Evolutionary conservation across 176 grass and related monocot species (phyloP), one percentile per base, ranked within the genome.

Genomic region (Carex littledalei): DNA sequence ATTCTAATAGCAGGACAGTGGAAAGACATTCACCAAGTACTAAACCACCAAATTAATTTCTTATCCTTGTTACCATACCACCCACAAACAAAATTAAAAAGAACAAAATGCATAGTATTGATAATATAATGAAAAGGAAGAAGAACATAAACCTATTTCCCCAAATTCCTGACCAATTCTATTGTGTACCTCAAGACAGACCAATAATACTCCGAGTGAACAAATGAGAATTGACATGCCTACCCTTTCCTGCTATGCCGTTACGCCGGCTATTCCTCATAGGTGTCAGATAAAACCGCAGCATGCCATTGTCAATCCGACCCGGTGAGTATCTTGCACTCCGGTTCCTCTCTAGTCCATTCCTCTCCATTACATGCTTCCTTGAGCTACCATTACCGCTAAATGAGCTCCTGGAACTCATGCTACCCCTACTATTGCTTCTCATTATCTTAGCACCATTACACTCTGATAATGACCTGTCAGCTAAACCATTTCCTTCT

Each of bases 231-330:
- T 86, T 88, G 55, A 95, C 87, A 92, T 89, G 88, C 57, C 90
- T 89, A 11, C 84, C 89, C 71, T 94, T 95, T 78, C 85, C 86
- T 11, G 91, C 66, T 74, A 91, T 63, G 47, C 89, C 87, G 16
- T 90, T 90, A 80, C 90, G 92, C 67, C 97, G 37, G 60, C 92
- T 89, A 84, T 88, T 95, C 50, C 87, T 87, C 91, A 90, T 94
- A 37, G 97, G 97, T 43, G 97, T 94, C 78, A 99, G 81, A 87
- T 99, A 99, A 91, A 99, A 99, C 56, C 97, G 82, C 64, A 99
- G 83, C 97, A 99, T 94, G 3, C 97, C 89, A 82, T 94, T 95
- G 73, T 98, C 96, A 21, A 88, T 85, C 76, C 84, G 91, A 24
- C 88, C 88, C 6, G 96, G 93, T 17, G 96, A 99, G 81, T 95